phyloP scores from a whole-genome alignment of 2,329 filamentous ascomycete species.

The Emmonsiellopsis sp. region DNA sequence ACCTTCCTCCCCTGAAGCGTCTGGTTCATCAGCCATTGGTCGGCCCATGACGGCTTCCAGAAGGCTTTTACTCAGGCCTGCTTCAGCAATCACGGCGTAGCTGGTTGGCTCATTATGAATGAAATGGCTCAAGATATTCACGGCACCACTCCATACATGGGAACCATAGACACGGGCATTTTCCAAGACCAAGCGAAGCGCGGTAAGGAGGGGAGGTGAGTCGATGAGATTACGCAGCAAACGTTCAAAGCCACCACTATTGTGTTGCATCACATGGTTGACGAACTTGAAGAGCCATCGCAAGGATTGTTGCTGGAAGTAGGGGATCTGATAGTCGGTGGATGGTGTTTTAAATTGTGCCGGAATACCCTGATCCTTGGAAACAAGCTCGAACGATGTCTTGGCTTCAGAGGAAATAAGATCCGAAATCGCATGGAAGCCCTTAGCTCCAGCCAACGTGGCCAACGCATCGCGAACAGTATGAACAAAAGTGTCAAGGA shows the following conservation, averaged over 20 bases:
- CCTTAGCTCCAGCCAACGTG: constrained; percentile 69
- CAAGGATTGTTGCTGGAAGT: constrained; percentile 84
- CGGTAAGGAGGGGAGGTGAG: constrained; percentile 71
- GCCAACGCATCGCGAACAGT: constrained; percentile 76
- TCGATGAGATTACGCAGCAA: constrained; percentile 89
- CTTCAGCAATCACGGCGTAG: constrained; percentile 90
- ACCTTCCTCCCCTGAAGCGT: constrained; percentile 21
- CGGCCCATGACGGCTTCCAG: constrained; percentile 64
- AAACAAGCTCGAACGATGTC: constrained; percentile 56
- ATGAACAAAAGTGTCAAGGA: constrained; percentile 82
- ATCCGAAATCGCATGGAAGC: constrained; percentile 83
- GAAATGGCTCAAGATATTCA: constrained; percentile 86
- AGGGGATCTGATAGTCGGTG: constrained; percentile 89
- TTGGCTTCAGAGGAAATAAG: constrained; percentile 72
- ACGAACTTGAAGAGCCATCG: constrained; percentile 94
- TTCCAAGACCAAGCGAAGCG: constrained; percentile 70
- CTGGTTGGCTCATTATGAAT: constrained; percentile 98
- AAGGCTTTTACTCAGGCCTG: constrained; percentile 77
- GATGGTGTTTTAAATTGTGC: constrained; percentile 64
- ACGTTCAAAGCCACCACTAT: constrained; percentile 76
- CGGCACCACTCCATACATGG: constrained; percentile 89
- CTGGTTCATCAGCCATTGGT: constrained; percentile 20
- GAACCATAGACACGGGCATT: constrained; percentile 76
- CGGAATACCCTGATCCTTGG: constrained; percentile 61
- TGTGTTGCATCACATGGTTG: constrained; percentile 83